phyloP scores from a whole-genome alignment of 1,139 yeast genomes.

The Diutina neorugosa region DNA sequence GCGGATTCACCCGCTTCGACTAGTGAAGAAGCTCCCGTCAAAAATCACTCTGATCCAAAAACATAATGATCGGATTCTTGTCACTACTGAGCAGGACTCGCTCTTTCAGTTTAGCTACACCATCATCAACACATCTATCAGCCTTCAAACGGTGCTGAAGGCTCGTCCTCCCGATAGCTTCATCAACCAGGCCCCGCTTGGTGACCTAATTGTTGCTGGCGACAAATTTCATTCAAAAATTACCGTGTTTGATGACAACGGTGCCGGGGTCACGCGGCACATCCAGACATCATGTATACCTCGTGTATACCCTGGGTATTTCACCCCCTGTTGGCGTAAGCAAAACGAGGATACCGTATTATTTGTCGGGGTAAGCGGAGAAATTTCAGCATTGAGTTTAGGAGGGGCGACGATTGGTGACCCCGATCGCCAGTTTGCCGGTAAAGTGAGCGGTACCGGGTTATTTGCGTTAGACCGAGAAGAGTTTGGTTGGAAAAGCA shows the following conservation, averaged over 20 bases:
- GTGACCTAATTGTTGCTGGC: slow-evolving; percentile 1
- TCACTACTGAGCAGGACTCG: slow-evolving; percentile 1
- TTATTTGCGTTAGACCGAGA: not conserved
- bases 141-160: not conserved
- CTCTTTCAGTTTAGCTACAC: not conserved
- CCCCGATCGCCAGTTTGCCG: not conserved
- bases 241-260: not conserved
- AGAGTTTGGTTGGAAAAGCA: not conserved
- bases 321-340: not conserved
- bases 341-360: not conserved
- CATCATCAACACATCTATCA: not conserved
- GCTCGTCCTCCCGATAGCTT: not conserved
- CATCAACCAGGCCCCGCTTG: slow-evolving; percentile 2
- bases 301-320: not conserved
- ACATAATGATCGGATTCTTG: not conserved
- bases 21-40: not conserved
- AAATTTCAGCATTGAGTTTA: not conserved
- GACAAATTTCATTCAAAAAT: not conserved
- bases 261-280: not conserved
- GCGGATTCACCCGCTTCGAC: not conserved
- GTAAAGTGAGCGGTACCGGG: not conserved
- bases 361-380: not conserved
- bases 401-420: not conserved
- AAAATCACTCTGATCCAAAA: not conserved
- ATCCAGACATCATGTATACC: not conserved